Percentiles rank a stretch among this genome's conserved stretches.
phyloP scores from a whole-genome alignment of 352 stramenopile genomes.

The Pythium apleroticum region DNA sequence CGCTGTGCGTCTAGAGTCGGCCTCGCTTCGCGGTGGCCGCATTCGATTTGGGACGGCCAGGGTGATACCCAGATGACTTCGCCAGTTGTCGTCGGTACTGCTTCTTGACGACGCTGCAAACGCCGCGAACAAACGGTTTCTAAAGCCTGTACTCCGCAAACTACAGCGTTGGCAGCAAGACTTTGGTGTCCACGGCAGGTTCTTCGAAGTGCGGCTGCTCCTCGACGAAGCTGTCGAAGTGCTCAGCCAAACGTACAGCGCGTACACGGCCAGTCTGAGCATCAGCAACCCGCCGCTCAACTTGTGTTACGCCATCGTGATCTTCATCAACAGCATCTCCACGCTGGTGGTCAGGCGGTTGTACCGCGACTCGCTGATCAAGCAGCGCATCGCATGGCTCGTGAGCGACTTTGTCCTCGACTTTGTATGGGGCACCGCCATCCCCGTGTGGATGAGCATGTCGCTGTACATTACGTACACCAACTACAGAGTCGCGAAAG shows the following conservation, averaged over 20 bases:
- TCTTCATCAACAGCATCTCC: neutral
- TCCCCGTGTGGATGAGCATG: constrained; percentile 13
- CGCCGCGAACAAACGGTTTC: neutral
- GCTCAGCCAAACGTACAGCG: neutral
- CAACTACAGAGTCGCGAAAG: neutral
- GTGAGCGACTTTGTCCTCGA: neutral
- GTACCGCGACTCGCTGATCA: neutral
- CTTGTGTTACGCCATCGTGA: neutral
- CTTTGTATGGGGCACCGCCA: constrained; percentile 4
- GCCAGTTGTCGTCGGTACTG: neutral
- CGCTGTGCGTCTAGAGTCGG: neutral
- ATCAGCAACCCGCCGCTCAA: constrained; percentile 22
- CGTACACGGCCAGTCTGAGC: neutral
- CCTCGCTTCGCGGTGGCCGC: neutral
- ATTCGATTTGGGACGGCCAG: neutral
- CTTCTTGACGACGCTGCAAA: neutral
- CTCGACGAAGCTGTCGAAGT: neutral
- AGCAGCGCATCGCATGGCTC: neutral
- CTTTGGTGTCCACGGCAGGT: neutral
- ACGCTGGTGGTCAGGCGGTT: neutral
- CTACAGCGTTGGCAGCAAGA: neutral
- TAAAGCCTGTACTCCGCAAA: neutral
- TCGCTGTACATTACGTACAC: neutral
- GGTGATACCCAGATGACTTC: neutral
- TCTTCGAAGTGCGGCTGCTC: neutral